phyloP scores from a whole-genome alignment of 2,329 filamentous ascomycete species.

The Cordyceps fumosorosea region DNA sequence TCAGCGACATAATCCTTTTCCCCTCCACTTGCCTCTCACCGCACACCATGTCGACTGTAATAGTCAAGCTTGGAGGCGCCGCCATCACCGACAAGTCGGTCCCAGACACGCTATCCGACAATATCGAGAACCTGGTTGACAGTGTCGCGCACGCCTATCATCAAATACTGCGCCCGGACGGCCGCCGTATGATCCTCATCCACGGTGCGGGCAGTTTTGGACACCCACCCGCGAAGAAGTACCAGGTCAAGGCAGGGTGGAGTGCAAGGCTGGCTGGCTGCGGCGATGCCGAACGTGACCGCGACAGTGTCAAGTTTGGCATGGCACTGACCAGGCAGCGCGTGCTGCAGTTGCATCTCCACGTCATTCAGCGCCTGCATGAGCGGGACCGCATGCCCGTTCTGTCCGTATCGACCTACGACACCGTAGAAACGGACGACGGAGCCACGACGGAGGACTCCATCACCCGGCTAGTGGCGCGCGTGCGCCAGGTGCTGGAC shows the following conservation, averaged over 20 bases:
- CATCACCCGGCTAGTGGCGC: background rate
- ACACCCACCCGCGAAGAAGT: constrained; percentile 13
- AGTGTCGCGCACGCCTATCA: constrained; percentile 7
- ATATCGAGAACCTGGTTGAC: constrained; percentile 3
- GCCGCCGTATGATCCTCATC: background rate
- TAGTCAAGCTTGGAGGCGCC: constrained; percentile 14
- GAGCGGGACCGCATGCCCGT: constrained; percentile 1
- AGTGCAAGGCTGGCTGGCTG: background rate
- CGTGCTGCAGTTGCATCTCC: constrained; percentile 9
- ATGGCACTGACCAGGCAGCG: constrained; percentile 12
- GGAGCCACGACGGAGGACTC: background rate
- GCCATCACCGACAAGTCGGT: constrained; percentile 13
- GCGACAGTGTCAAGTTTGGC: constrained; percentile 7
- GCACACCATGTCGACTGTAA: background rate
- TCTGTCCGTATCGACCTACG: constrained; percentile 11
- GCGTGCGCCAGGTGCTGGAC: constrained; percentile 2
- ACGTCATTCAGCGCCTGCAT: constrained; percentile 4
- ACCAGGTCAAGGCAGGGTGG: constrained; percentile 12
- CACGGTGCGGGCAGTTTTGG: constrained; percentile 14
- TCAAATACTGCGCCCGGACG: background rate
- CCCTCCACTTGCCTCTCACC: background rate
- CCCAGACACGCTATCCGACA: constrained; percentile 1
- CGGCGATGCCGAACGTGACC: background rate
- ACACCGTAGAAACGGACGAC: constrained; percentile 9
- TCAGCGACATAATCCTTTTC: background rate